phyloP scores from a whole-genome alignment of 495 filamentous ascomycete species.

The Aspergillus taichungensis region DNA sequence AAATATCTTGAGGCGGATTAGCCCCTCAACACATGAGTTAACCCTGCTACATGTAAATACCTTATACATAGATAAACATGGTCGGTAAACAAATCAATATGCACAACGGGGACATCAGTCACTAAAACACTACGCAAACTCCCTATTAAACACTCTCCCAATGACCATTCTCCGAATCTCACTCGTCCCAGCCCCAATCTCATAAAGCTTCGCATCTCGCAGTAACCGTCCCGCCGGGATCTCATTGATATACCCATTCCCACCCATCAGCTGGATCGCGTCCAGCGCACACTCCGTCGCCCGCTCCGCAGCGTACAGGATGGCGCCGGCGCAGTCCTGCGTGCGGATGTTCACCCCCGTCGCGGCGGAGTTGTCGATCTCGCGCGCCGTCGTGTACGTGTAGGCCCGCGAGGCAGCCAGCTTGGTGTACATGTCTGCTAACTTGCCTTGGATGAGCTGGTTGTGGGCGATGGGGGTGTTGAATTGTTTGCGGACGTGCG shows the following conservation, averaged over 20 bases:
- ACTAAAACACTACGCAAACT: constrained; percentile 46
- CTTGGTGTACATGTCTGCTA: constrained; percentile 97
- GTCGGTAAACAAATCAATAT: not conserved
- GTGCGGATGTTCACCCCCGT: constrained; percentile 50
- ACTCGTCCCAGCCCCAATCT: constrained; percentile 94
- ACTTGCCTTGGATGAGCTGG: constrained; percentile 86
- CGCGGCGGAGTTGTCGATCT: constrained; percentile 60
- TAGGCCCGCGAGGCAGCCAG: constrained; percentile 72
- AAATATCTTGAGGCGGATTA: not conserved
- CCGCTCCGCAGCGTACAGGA: constrained; percentile 87
- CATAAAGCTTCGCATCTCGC: constrained; percentile 85
- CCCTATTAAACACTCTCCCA: constrained; percentile 86
- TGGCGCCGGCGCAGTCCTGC: constrained; percentile 90
- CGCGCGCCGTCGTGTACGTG: constrained; percentile 66
- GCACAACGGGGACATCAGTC: not conserved
- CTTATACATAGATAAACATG: constrained; percentile 1
- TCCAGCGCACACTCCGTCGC: constrained; percentile 86
- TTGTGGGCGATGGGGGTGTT: constrained; percentile 80
- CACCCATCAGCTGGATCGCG: constrained; percentile 89
- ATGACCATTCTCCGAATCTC: constrained; percentile 94
- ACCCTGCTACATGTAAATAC: not conserved
- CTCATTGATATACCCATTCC: constrained; percentile 95
- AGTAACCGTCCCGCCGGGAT: constrained; percentile 80
- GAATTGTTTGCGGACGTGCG: constrained; percentile 85
- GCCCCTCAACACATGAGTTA: not conserved